These are phyloP conservation scores for Pseudofabraea citricarpa DNA, from an alignment of 2,329 filamentous ascomycete genomes.

Conservation along the genomic window DNA sequence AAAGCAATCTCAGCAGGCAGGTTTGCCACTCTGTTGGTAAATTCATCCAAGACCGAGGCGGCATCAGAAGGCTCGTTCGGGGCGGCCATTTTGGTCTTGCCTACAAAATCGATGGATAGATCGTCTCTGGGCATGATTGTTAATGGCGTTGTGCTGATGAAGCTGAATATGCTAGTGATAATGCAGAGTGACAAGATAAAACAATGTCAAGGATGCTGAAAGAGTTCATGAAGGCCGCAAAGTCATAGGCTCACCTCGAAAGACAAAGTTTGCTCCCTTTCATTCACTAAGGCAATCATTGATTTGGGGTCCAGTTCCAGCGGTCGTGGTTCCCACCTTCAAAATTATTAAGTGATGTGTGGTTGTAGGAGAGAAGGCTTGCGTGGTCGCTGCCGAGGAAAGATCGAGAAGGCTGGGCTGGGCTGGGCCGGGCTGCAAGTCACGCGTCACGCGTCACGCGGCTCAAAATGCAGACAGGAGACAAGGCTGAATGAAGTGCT, in stretches of 20 bases:
- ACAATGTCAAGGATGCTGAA: slow-evolving; percentile 1
- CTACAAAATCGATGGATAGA: slow-evolving; percentile 64
- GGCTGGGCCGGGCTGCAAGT: no score
- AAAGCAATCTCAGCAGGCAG: slow-evolving; percentile 79
- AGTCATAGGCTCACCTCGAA: slow-evolving; percentile 22
- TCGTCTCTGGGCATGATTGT: slow-evolving; percentile 71
- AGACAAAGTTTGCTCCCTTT: slow-evolving; percentile 9
- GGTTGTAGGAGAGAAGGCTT: no score
- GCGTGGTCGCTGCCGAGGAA: no score
- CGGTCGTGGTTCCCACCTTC: neutral
- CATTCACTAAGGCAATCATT: neutral
- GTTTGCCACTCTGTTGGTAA: slow-evolving; percentile 70
- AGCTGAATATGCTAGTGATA: slow-evolving; percentile 16
- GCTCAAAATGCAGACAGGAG: no score
- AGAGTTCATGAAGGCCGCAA: slow-evolving; percentile 12
- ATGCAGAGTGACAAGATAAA: neutral
- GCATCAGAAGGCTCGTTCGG: slow-evolving; percentile 56
- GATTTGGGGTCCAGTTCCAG: slow-evolving; percentile 2
- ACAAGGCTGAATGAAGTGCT: no score
- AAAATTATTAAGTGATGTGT: no score
- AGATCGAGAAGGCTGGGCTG: no score
- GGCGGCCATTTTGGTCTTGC: slow-evolving; percentile 43
- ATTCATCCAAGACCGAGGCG: slow-evolving; percentile 72
- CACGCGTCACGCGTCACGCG: no score
- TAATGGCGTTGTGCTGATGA: slow-evolving; percentile 36